These are phyloP conservation scores for Fusarium praegraminearum DNA, from an alignment of 2,329 filamentous ascomycete genomes.

Conservation along the genomic window DNA sequence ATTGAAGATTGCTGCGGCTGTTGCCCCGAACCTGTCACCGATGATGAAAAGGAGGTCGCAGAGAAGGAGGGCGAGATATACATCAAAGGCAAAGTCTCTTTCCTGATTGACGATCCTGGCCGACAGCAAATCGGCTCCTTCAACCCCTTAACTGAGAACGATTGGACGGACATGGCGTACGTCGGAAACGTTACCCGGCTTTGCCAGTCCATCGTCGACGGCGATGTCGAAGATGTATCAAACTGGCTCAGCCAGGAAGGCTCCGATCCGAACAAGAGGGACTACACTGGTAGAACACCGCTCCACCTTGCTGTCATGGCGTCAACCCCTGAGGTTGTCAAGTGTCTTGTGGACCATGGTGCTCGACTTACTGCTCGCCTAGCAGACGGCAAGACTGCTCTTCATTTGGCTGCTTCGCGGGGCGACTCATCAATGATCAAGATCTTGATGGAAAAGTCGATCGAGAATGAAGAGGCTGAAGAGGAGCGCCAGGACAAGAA, in stretches of 20 bases:
- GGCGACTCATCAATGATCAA: constrained; percentile 77
- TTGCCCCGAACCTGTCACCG: constrained; percentile 76
- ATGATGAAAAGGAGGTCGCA: constrained; percentile 77
- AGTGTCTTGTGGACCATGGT: constrained; percentile 76
- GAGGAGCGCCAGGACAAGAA: constrained; percentile 67
- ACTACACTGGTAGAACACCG: constrained; percentile 83
- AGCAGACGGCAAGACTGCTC: constrained; percentile 82
- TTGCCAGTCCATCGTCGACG: constrained; percentile 84
- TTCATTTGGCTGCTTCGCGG: constrained; percentile 82
- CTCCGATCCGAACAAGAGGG: constrained; percentile 77
- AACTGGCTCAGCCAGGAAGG: constrained; percentile 77
- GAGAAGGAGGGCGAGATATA: constrained; percentile 81
- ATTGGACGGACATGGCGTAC: constrained; percentile 94
- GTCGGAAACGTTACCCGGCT: constrained; percentile 81
- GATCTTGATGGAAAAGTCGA: constrained; percentile 78
- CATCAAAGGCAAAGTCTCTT: constrained; percentile 78
- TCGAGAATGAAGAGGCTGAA: constrained; percentile 77
- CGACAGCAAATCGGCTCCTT: constrained; percentile 79
- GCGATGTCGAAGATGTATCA: constrained; percentile 75
- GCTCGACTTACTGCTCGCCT: constrained; percentile 79
- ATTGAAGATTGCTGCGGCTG: constrained; percentile 84
- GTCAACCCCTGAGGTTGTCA: constrained; percentile 77
- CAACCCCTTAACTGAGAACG: constrained; percentile 82
- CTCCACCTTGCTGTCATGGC: constrained; percentile 79
- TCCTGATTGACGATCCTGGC: constrained; percentile 85